These are phyloP conservation scores for Hypericum perforatum DNA, from an alignment of 345 rosid species.

Conservation along the genomic window DNA sequence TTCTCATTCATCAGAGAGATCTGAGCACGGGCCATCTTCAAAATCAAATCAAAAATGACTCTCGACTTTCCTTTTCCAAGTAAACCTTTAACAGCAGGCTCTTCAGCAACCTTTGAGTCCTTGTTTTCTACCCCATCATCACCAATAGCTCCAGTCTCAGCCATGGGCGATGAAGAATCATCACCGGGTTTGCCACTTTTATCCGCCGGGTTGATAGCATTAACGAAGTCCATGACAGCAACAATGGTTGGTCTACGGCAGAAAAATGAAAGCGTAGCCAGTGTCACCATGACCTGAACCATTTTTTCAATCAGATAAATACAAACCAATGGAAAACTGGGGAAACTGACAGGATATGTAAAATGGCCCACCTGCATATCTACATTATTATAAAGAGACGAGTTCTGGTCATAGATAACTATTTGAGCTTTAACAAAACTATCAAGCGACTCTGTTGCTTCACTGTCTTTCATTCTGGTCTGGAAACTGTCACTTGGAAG, in stretches of 20 bases:
- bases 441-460: slow-evolving; percentile 40
- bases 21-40: slow-evolving; percentile 88
- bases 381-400: slow-evolving; percentile 52
- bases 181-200: slow-evolving; percentile 50
- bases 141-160: slow-evolving; percentile 28
- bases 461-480: slow-evolving; percentile 27
- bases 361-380: slow-evolving; percentile 57
- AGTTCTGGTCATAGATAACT: slow-evolving; percentile 60
- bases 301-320: slow-evolving; percentile 4
- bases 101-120: slow-evolving; percentile 22
- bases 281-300: slow-evolving; percentile 60
- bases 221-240: slow-evolving; percentile 84
- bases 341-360: slow-evolving; percentile 10
- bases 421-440: slow-evolving; percentile 97
- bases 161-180: slow-evolving; percentile 36
- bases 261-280: slow-evolving; percentile 84
- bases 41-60: slow-evolving; percentile 58
- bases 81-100: slow-evolving; percentile 70
- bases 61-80: slow-evolving; percentile 92
- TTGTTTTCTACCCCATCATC: slow-evolving; percentile 38
- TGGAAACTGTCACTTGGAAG: slow-evolving; percentile 46
- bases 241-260: slow-evolving; percentile 92
- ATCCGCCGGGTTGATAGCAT: slow-evolving; percentile 57
- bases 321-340: background rate
- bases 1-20: slow-evolving; percentile 87